Conservation (phyloP, 495 filamentous ascomycete genomes). For the Neurospora tetrasperma region DNA sequence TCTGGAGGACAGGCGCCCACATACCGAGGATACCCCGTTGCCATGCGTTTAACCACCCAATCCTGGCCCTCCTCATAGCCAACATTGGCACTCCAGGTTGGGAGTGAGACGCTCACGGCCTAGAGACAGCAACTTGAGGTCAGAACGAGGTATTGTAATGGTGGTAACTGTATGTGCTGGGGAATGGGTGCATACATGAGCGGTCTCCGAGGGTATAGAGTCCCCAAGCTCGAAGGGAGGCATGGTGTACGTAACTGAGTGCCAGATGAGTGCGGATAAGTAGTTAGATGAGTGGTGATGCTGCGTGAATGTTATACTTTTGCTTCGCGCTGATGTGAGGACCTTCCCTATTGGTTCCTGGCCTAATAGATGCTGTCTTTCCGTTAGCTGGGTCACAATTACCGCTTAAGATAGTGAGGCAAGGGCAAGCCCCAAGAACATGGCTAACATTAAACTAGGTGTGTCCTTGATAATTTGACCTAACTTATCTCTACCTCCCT, state of each 20-base stretch:
- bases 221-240: constrained; percentile 38
- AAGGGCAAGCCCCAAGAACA: background rate
- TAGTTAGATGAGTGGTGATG: background rate
- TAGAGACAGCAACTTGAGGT: constrained; percentile 22
- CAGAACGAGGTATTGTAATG: background rate
- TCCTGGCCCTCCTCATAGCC: constrained; percentile 87
- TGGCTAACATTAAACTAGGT: background rate
- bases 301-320: background rate
- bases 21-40: constrained; percentile 83
- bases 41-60: constrained; percentile 77
- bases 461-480: background rate
- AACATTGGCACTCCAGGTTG: constrained; percentile 84
- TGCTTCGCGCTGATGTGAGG: background rate
- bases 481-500: background rate
- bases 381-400: background rate
- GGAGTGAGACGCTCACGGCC: constrained; percentile 93
- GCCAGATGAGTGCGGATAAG: background rate
- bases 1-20: background rate
- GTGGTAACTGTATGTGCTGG: constrained; percentile 14
- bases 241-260: constrained; percentile 17
- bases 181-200: constrained; percentile 34
- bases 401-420: background rate
- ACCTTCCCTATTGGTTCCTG: background rate
- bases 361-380: background rate
- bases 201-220: constrained; percentile 50